Base-by-base conservation (phyloP, 495 filamentous ascomycete species). In the Talaromyces wortmannii region DNA sequence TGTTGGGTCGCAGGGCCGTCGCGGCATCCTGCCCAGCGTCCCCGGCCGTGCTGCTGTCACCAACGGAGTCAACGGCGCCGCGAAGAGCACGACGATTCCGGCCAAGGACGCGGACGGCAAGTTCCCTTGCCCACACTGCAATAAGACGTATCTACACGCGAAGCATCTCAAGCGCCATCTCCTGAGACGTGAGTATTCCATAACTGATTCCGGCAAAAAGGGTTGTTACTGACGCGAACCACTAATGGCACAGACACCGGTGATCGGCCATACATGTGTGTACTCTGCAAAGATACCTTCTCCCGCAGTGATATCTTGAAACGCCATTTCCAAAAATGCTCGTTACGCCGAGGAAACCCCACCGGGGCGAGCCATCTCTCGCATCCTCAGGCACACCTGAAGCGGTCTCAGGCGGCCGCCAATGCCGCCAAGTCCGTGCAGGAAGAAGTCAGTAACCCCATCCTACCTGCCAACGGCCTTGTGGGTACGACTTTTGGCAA, bases 321-420 rank as follows among this genome's bases (percentile, higher is more conserved):
- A 76, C 87, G 94, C 56, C 94, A 98, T 70, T 98, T 98, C 69
- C 90, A 95, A 67, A 98, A 98, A 73, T 98, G 94, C 73, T 96
- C 92, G 31, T 85, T 96, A 51, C 84, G 94, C 59, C 84, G 94
- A 59, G 94, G 94, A 46, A 97, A 97, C 74, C 92, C 92, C 29
- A 95, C 88, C 18, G 91, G 91, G 54, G 88, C 86, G 55, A 94
- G 84, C 62, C 92, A 98, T 79, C 73, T 98, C 63, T 91, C 91
- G 53, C 89, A 95, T 72, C 87, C 94, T 44, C 87, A 91, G 69
- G 88, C 88, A 57, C 89, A 94, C 71, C 76, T 92, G 58, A 91
- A 90, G 76, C 90, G 88, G 69, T 77, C 78, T 58, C 78, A 85
- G 68, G 79, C 81, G 59, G 72, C 78, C 58, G 70, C 76, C 12